A percentile compares a stretch with the other conserved stretches of the same genome.
Conservation (phyloP, 371 early-diverging fungal species). For the Rhizopus stolonifer region DNA sequence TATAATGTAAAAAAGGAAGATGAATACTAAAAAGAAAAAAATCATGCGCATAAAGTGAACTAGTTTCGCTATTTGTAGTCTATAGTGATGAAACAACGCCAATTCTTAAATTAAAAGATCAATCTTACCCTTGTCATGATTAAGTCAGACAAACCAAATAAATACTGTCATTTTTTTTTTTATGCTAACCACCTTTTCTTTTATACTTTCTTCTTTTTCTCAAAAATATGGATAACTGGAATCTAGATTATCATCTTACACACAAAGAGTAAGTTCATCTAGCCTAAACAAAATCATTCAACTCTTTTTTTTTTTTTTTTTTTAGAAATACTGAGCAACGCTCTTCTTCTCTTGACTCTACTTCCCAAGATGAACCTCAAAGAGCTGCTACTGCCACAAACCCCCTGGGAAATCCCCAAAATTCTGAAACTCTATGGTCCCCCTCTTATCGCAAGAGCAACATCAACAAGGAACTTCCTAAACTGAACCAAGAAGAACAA, state of each 20-base stretch:
- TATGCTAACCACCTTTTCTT: not conserved
- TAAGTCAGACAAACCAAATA: not conserved
- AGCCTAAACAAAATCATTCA: not conserved
- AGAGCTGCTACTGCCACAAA: constrained; percentile 6
- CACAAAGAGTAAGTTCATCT: no score
- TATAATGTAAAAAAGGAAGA: no score
- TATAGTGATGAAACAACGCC: not conserved
- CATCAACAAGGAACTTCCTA: no score
- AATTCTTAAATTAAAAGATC: not conserved
- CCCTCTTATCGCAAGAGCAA: no score
- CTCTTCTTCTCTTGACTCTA: constrained; percentile 12
- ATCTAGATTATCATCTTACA: not conserved
- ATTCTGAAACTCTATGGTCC: not conserved
- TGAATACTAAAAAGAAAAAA: not conserved
- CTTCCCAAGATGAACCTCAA: constrained; percentile 10
- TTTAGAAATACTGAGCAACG: constrained; percentile 10
- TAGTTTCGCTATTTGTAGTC: not conserved
- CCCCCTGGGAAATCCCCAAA: constrained; percentile 5
- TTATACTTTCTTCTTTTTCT: not conserved
- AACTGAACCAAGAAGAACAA: not conserved
- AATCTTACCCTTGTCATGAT: not conserved
- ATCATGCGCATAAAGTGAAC: constrained; percentile 1
- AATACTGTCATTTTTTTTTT: not conserved
- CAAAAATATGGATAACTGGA: constrained; percentile 5
- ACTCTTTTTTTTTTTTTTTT: not conserved